Percentiles rank a stretch among this genome's conserved stretches.
phyloP scores from a whole-genome alignment of 257 asterid genomes.

The Gentiana straminea region DNA sequence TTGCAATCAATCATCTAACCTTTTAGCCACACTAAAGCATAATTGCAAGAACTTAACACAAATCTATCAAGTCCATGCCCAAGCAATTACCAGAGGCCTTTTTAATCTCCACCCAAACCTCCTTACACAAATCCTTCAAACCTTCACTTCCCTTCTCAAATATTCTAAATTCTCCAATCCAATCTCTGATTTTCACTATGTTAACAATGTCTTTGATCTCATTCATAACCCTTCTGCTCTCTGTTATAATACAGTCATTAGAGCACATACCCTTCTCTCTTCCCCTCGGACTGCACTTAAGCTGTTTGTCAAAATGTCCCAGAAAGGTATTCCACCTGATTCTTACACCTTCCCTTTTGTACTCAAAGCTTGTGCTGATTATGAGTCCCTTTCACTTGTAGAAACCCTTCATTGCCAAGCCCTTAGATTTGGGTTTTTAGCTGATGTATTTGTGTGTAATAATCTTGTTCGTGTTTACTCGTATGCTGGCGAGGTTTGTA shows the following conservation, averaged over 20 bases:
- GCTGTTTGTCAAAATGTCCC: conserved; percentile 42
- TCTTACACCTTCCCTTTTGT: conserved; percentile 54
- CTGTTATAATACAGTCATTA: conserved; percentile 53
- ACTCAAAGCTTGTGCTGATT: conserved; percentile 48
- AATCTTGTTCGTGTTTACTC: conserved; percentile 36
- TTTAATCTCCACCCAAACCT: conserved; percentile 29
- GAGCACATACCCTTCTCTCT: conserved; percentile 46
- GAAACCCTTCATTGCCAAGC: conserved; percentile 40
- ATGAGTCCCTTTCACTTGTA: conserved; percentile 24
- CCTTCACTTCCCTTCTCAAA: conserved; percentile 27
- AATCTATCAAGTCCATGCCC: conserved; percentile 64
- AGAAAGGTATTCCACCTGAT: conserved; percentile 45
- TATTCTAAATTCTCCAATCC: conserved; percentile 9
- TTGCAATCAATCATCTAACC: conserved; percentile 25
- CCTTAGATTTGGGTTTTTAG: conserved; percentile 47
- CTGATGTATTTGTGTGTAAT: conserved; percentile 48
- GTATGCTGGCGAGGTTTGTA: conserved; percentile 20
- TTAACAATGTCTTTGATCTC: conserved; percentile 41
- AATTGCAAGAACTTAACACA: conserved; percentile 41
- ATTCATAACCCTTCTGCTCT: conserved; percentile 49
- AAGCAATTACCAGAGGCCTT: conserved; percentile 48
- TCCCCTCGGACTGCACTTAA: conserved; percentile 33
- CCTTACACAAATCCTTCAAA: conserved; percentile 55
- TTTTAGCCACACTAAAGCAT: conserved; percentile 24
- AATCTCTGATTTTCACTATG: conserved; percentile 16